Evolutionary conservation across 108 stramenopile species (phyloP), one percentile per base, ranked within the genome.

Genomic region (Fragilariopsis cylindrus): DNA sequence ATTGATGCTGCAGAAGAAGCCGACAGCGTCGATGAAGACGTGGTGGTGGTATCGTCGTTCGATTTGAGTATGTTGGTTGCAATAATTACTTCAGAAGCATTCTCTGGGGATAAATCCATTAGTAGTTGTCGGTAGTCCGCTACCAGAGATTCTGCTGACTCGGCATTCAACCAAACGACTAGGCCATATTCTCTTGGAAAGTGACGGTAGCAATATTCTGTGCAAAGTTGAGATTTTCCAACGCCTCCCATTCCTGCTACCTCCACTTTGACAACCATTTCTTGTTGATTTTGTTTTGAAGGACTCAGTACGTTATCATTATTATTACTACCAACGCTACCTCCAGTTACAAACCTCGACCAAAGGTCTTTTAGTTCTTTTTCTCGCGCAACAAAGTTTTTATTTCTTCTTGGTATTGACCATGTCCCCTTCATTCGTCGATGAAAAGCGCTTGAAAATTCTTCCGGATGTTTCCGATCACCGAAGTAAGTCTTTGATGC

Each of bases 141-240:
- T 44, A 82, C 77, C 62, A 89, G 74, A 9, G 85, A 44, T 66
- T 89, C 88, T 6, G 82, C 69, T 48, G 77, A 70, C 62, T 86
- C 83, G 6, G 85, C 83, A 54, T 84, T 89, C n/a, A 89, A 42
- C 88, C 88, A 89, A n/a, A 86, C 68, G 9, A 86, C 85, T 41
- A 89, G 46, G n/a, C 88, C 88, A 65, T 89, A 89, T 5, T 81
- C 70, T 7, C 57, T 46, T 4, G 88, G 86, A 70, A 79, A 90
- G 48, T 87, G 65, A 9, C 86, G 84, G 65, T 90, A 87, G 60
- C 86, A 87, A 68, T 84, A 90, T 75, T 85, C 75, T 0, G 76
- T 70, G 48, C 56, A 62, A 4, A 77, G 49, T 12, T 71, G 66
- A 3, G 63, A 71, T 57, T 81, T 74, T 8, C 77, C 81, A 5